phyloP scores from a whole-genome alignment of 1,284 basidiomycete genomes.

The Meripilus lineatus region DNA sequence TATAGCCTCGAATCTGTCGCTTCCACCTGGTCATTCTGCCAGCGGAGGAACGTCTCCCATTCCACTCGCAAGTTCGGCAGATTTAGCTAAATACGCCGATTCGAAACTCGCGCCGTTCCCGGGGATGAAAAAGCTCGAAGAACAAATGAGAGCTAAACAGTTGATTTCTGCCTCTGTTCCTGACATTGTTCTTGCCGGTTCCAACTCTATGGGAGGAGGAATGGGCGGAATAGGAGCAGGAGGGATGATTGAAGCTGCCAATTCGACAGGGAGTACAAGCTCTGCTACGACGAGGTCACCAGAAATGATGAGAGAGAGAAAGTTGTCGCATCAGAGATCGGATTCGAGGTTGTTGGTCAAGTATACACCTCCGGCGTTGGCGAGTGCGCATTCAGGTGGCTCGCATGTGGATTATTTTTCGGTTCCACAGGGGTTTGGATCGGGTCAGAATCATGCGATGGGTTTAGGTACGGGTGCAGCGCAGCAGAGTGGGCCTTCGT shows the following conservation, averaged over 20 bases:
- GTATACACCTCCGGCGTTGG: slow-evolving; percentile 41
- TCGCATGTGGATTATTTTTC: slow-evolving; percentile 48
- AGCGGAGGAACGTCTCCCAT: slow-evolving; percentile 60
- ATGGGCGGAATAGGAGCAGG: not conserved
- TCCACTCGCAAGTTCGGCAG: slow-evolving; percentile 58
- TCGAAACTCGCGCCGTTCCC: slow-evolving; percentile 89
- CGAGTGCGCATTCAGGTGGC: slow-evolving; percentile 39
- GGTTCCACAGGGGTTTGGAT: slow-evolving; percentile 17
- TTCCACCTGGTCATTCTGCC: slow-evolving; percentile 47
- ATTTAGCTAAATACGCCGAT: slow-evolving; percentile 60
- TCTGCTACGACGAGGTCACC: slow-evolving; percentile 49
- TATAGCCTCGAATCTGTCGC: slow-evolving; percentile 55
- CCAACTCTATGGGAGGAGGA: no score
- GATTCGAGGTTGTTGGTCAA: slow-evolving; percentile 57
- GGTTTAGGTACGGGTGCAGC: no score
- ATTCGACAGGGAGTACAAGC: slow-evolving; percentile 42
- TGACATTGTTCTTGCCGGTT: slow-evolving; percentile 45
- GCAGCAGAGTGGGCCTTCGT: no score
- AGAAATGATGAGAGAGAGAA: slow-evolving; percentile 49
- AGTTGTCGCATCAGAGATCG: slow-evolving; percentile 63
- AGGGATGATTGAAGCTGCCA: slow-evolving; percentile 37
- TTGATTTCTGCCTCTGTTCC: slow-evolving; percentile 58
- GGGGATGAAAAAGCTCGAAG: slow-evolving; percentile 72
- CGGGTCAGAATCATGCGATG: no score
- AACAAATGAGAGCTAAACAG: slow-evolving; percentile 43